phyloP scores from a whole-genome alignment of 2,329 filamentous ascomycete species.

The Fusarium gaditjirri region DNA sequence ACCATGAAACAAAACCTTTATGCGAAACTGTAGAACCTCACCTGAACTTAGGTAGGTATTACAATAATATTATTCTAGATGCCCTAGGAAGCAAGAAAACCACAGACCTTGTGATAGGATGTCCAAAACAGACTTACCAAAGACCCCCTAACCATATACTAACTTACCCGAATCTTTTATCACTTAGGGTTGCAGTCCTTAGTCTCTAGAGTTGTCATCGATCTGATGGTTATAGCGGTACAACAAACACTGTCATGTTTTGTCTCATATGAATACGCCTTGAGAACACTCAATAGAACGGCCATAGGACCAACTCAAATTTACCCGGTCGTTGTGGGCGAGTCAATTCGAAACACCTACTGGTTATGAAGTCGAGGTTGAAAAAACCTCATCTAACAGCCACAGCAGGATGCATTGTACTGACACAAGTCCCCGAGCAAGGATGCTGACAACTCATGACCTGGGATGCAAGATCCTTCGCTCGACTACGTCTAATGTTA shows the following conservation, averaged over 20 bases:
- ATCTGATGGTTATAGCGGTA: neutral
- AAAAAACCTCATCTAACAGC: neutral
- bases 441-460: neutral
- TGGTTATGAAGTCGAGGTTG: neutral
- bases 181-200: neutral
- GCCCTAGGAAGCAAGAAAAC: neutral
- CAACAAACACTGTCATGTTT: neutral
- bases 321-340: neutral
- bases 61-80: neutral
- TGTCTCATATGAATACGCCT: neutral
- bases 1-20: conserved; percentile 5
- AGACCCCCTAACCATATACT: neutral
- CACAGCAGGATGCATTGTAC: neutral
- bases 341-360: neutral
- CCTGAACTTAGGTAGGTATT: neutral
- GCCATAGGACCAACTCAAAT: neutral
- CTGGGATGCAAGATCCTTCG: neutral
- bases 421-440: neutral
- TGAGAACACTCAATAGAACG: neutral
- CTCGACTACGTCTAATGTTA: neutral
- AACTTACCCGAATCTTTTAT: neutral
- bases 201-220: neutral
- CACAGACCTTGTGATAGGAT: neutral
- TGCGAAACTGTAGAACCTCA: neutral
- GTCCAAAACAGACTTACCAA: neutral